Evolutionary conservation across 2,329 filamentous ascomycete species (phyloP), one percentile per base, ranked within the genome.

Genomic region (Cordyceps fumosorosea): DNA sequence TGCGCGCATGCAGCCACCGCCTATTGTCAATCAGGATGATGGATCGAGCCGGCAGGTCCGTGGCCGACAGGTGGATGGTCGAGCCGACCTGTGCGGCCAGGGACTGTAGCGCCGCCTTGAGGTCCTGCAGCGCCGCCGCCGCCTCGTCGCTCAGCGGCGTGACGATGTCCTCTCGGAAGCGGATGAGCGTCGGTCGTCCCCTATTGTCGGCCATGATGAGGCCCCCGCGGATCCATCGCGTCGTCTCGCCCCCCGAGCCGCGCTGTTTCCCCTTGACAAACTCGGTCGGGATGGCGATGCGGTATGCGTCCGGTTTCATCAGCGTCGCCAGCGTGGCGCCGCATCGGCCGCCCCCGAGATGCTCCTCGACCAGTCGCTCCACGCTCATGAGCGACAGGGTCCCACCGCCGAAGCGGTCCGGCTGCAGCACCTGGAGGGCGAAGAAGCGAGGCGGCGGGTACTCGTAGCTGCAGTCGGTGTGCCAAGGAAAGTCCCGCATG

Each of bases 391-490:
- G 67, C 0, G 76, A 78, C 0, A 78, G 66, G 0, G 75, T 77
- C 0, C 76, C 76, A 1, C 76, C 76, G 2, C 76, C 75, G n/a
- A 58, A 70, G 0, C 70, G 69, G 62, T 79, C 77, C 29, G 72
- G 70, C n/a, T 72, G 75, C 0, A 79, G 70, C 0, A 78, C 75
- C 16, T 78, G 76, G 0, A 78, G 70, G 0, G 75, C 77, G 53
- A 79, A 78, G 53, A 71, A 78, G 3, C 72, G 61, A 2, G 77
- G 76, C 1, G 74, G 69, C 0, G 65, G 61, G 0, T 69, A 58
- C 54, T 78, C 77, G 53, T 78, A 78, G 64, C 75, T 77, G 66
- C 77, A 78, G 54, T 78, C 76, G 0, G 75, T 78, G 51, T 78
- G 77, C 77, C 77, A 79, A 0, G 76, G 73, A 34, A 78, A 79